A percentile compares a stretch with the other conserved stretches of the same genome.
phyloP scores from a whole-genome alignment of 164 flowering plant species.

The Magnolia sinica region DNA sequence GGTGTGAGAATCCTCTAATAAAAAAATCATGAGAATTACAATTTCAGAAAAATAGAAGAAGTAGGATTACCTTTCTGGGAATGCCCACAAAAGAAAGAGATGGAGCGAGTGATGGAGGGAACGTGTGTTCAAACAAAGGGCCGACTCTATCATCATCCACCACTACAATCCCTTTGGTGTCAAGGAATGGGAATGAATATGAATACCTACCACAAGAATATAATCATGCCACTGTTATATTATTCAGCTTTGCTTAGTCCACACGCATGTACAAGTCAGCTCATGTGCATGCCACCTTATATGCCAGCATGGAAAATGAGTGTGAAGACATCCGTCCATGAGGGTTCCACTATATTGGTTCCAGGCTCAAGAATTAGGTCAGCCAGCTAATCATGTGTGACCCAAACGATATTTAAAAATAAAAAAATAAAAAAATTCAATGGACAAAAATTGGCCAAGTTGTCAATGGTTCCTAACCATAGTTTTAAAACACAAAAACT shows the following conservation, averaged over 20 bases:
- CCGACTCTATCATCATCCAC: conserved; percentile 94
- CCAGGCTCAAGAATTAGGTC: no score
- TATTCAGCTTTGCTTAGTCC: not conserved
- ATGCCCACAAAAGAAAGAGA: conserved; percentile 85
- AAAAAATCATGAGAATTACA: not conserved
- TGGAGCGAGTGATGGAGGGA: conserved; percentile 90
- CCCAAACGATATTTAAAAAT: not conserved
- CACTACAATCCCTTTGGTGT: conserved; percentile 83
- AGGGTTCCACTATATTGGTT: not conserved
- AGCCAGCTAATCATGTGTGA: not conserved
- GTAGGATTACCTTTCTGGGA: conserved; percentile 65
- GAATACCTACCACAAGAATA: conserved; percentile 59
- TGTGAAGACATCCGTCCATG: not conserved
- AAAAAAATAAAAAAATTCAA: no score
- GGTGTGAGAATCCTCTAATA: not conserved
- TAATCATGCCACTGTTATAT: not conserved
- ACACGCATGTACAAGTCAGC: not conserved
- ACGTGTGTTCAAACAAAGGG: conserved; percentile 86
- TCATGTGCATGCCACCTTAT: not conserved
- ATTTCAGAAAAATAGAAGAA: not conserved
- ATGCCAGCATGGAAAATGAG: not conserved
- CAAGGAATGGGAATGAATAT: conserved; percentile 87
- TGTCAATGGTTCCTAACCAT: no score
- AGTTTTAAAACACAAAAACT: no score
- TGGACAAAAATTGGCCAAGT: no score